Conservation (phyloP, 306 rosid genomes). For the Glycine soja region DNA sequence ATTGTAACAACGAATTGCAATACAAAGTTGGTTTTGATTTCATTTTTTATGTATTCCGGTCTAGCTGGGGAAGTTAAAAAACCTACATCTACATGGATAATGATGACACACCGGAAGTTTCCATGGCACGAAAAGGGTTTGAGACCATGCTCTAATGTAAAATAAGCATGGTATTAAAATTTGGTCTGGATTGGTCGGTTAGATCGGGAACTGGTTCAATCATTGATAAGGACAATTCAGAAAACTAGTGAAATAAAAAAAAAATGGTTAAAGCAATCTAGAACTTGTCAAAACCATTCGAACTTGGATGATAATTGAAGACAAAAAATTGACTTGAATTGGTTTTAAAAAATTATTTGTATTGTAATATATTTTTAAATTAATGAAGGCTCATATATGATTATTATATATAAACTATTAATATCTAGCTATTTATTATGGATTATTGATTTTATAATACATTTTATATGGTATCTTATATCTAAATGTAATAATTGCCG, state of each 20-base stretch:
- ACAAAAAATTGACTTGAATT: neutral
- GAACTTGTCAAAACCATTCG: neutral
- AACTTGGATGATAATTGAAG: neutral
- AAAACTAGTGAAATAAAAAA: neutral
- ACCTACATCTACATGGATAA: too few species aligned
- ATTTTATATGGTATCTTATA: too few species aligned
- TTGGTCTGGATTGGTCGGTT: neutral
- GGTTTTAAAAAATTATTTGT: neutral
- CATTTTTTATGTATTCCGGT: too few species aligned
- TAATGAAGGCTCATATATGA: too few species aligned
- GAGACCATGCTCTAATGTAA: neutral
- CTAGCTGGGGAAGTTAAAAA: too few species aligned
- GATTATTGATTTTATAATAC: too few species aligned
- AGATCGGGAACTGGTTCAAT: neutral
- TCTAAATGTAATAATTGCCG: too few species aligned
- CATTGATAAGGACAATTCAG: neutral
- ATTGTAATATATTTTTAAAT: too few species aligned
- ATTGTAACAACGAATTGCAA: too few species aligned
- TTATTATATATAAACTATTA: too few species aligned
- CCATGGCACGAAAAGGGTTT: neutral
- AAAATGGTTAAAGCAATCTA: neutral
- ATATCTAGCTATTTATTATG: too few species aligned
- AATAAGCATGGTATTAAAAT: neutral
- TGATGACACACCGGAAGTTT: neutral
- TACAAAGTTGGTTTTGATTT: too few species aligned